A percentile compares a stretch with the other conserved stretches of the same genome.
Evolutionary conservation across 306 rosid genomes (phyloP).

Genomic region (Quercus gilva): DNA sequence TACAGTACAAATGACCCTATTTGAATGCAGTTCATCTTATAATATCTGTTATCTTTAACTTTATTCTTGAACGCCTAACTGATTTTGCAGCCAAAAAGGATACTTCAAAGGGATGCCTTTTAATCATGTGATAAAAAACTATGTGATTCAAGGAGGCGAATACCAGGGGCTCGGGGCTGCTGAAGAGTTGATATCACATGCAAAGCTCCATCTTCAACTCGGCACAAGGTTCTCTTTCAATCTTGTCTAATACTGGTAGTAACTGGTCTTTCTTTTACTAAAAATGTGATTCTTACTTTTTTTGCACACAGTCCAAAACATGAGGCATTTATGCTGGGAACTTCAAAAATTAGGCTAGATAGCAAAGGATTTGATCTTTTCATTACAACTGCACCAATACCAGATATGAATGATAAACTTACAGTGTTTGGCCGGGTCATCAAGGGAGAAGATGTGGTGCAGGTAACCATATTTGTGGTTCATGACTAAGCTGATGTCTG

Average conservation of each 20-base stretch:
- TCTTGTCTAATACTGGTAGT: too few relatives aligned
- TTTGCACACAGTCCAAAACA: conserved; percentile 60
- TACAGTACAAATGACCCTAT: too few relatives aligned
- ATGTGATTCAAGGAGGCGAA: conserved; percentile 78
- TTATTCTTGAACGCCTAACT: not conserved
- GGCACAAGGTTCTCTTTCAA: conserved; percentile 31
- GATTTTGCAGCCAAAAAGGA: conserved; percentile 70
- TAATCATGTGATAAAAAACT: conserved; percentile 75
- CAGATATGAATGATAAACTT: conserved; percentile 84
- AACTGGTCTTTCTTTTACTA: not conserved
- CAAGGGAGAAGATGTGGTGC: conserved; percentile 95
- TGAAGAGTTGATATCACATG: conserved; percentile 79
- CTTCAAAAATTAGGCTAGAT: conserved; percentile 61
- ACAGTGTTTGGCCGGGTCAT: conserved; percentile 81
- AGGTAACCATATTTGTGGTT: conserved; percentile 43
- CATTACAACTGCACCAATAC: conserved; percentile 96
- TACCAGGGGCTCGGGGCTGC: conserved; percentile 65
- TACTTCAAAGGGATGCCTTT: conserved; percentile 81
- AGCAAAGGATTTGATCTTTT: conserved; percentile 80
- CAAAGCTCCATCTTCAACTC: conserved; percentile 59
- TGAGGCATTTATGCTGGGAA: conserved; percentile 90
- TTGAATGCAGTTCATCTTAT: too few relatives aligned
- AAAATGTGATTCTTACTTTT: not conserved
- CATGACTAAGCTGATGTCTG: not conserved
- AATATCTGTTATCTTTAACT: too few relatives aligned